Conservation (phyloP, 176 grass and related monocot species). For the Pontederia paniculata region DNA sequence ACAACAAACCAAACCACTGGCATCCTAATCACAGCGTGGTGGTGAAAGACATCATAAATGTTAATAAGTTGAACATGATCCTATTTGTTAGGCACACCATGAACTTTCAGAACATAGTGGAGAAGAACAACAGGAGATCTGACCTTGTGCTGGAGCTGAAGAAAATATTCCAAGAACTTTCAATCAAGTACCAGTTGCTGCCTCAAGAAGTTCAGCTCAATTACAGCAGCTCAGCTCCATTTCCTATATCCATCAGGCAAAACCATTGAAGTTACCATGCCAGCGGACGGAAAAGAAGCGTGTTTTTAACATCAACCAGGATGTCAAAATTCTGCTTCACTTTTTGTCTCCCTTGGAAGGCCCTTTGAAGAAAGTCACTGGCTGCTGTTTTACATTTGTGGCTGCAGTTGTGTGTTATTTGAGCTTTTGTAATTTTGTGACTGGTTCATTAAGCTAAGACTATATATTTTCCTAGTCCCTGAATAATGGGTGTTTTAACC, state of each 20-base stretch:
- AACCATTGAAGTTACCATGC: neutral
- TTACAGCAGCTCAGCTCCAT: conserved; percentile 31
- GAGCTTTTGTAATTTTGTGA: too few species aligned
- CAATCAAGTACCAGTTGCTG: conserved; percentile 47
- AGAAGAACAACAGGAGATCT: conserved; percentile 64
- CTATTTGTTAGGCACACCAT: conserved; percentile 71
- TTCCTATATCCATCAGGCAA: conserved; percentile 34
- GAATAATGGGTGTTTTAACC: too few species aligned
- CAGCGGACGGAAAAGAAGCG: too few species aligned
- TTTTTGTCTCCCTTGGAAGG: too few species aligned
- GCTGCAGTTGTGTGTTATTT: too few species aligned
- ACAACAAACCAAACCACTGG: conserved; percentile 91
- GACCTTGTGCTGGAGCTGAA: conserved; percentile 80
- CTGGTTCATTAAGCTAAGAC: too few species aligned
- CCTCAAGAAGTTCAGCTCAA: conserved; percentile 69
- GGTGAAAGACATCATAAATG: conserved; percentile 66
- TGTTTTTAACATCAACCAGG: too few species aligned
- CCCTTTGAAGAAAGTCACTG: too few species aligned
- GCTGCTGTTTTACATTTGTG: too few species aligned
- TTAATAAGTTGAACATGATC: conserved; percentile 85
- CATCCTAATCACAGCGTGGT: conserved; percentile 50
- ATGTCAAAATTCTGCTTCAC: too few species aligned
- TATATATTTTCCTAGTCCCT: too few species aligned
- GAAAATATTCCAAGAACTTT: conserved; percentile 79
- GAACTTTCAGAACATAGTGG: conserved; percentile 83